Evolutionary conservation across 2,329 filamentous ascomycete species (phyloP).

Genomic region (Neopestalotiopsis sp.): DNA sequence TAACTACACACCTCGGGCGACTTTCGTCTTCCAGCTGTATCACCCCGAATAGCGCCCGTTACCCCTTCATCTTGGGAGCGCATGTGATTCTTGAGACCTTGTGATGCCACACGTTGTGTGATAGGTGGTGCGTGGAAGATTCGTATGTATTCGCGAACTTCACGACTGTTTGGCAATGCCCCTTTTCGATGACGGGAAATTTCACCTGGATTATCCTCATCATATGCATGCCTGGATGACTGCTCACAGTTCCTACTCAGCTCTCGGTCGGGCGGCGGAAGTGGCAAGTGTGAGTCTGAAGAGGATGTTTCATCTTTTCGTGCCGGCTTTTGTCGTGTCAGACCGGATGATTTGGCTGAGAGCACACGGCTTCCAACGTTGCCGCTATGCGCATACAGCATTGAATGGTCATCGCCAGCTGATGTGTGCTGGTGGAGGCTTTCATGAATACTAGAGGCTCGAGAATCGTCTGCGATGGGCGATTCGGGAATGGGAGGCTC

Average conservation of each 20-base stretch:
- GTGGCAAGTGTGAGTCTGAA: constrained; percentile 26
- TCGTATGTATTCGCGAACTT: constrained; percentile 35
- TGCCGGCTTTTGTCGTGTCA: constrained; percentile 20
- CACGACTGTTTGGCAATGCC: constrained; percentile 31
- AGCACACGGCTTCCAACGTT: constrained; percentile 24
- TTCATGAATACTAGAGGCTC: constrained; percentile 25
- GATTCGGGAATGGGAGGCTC: not conserved
- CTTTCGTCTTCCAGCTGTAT: not conserved
- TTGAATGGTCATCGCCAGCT: constrained; percentile 21
- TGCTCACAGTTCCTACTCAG: constrained; percentile 21
- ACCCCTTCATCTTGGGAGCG: not conserved
- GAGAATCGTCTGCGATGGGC: not conserved
- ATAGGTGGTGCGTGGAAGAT: constrained; percentile 34
- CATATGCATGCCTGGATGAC: constrained; percentile 23
- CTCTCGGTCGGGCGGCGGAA: constrained; percentile 27
- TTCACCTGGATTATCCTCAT: constrained; percentile 27
- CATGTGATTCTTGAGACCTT: constrained; percentile 19
- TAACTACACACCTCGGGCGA: constrained; percentile 31
- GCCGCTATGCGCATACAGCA: constrained; percentile 26
- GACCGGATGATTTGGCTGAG: constrained; percentile 17
- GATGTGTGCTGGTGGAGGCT: constrained; percentile 22
- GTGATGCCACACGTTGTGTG: constrained; percentile 30
- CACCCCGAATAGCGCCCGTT: too few species aligned
- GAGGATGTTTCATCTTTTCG: constrained; percentile 18
- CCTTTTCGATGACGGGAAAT: constrained; percentile 21